phyloP scores from a whole-genome alignment of 352 stramenopile species.

The Phytophthora megakarya region DNA sequence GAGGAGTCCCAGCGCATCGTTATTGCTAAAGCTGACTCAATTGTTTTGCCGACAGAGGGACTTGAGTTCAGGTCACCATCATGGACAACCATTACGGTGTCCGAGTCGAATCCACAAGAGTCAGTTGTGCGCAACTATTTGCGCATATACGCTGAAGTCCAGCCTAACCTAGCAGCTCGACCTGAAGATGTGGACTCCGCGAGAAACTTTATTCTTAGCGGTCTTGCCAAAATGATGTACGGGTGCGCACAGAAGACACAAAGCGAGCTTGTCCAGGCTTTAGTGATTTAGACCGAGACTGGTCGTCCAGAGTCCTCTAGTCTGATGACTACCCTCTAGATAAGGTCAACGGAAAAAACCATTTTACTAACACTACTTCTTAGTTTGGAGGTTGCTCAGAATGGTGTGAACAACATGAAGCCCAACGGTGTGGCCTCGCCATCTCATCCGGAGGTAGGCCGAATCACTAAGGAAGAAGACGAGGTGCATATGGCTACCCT shows the following conservation, averaged over 20 bases:
- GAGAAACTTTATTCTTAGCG: constrained; percentile 18
- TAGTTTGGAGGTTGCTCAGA: background rate
- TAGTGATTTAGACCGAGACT: constrained; percentile 19
- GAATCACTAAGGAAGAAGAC: constrained; percentile 7
- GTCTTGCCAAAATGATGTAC: constrained; percentile 31
- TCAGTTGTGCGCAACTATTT: constrained; percentile 19
- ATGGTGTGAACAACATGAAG: constrained; percentile 5
- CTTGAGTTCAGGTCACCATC: constrained; percentile 22
- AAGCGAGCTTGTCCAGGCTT: constrained; percentile 16
- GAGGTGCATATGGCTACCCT: background rate
- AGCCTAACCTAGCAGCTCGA: constrained; percentile 11
- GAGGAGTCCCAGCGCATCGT: constrained; percentile 20
- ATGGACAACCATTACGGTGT: constrained; percentile 13
- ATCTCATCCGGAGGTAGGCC: constrained; percentile 9
- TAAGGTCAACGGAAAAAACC: background rate
- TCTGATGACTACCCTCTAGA: too few relatives aligned
- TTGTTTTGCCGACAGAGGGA: constrained; percentile 22
- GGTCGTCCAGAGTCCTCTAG: too few relatives aligned
- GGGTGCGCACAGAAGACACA: constrained; percentile 23
- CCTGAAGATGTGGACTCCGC: constrained; percentile 8
- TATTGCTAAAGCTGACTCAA: constrained; percentile 21
- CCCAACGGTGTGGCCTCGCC: constrained; percentile 1
- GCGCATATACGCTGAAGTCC: constrained; percentile 23
- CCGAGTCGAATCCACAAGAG: background rate
- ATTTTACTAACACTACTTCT: too few relatives aligned